Evolutionary conservation across 2,329 filamentous ascomycete genomes (phyloP), one percentile per base, ranked within the genome.

Genomic region (Penicillium olsonii): DNA sequence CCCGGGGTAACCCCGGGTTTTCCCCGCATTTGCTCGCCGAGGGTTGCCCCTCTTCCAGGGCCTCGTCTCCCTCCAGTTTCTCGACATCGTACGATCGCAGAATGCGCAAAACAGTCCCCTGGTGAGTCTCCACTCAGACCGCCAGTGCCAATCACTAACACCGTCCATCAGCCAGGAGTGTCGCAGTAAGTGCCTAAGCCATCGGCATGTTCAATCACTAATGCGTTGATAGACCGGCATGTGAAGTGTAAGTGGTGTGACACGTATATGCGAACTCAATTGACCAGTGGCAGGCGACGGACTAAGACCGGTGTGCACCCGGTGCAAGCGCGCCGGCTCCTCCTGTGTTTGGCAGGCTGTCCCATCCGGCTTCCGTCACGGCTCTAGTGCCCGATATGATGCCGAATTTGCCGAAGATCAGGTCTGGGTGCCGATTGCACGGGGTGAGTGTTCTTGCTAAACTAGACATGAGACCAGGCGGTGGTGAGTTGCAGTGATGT

Each of bases 321-420:
- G 55, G 5, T 57, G 55, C 26, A 31, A 50, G 37, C 50, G 53
- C 15, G 48, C 50, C 14, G 52, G 48, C 5, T 43, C 48, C n/a
- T 52, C 55, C 12, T 57, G 55, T 33, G 34, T 50, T 37, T 52
- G 55, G 55, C 48, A 52, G 24, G 45, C 33, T 9, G 34, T 35
- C 11, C 26, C 53, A 2, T 55, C 53, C n/a, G 46, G 42, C 15
- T 70, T 70, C 48, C 54, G 65, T 9, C 67, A 68, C 57, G 66
- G 67, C 22, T 68, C 66, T 14, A 64, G 60, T 52, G 65, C 65
- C 15, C 61, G 54, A 50, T 68, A 67, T 53, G 60, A 67, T 50
- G 51, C 53, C 31, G 54, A 62, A 27, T 69, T 70, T 45, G 53
- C 66, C 22, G 58, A 61, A 27, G 57, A 65, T 53, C 68, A 70